These are phyloP conservation scores for Claviceps paspali DNA, from an alignment of 2,329 filamentous ascomycete species.

Conservation along the genomic window DNA sequence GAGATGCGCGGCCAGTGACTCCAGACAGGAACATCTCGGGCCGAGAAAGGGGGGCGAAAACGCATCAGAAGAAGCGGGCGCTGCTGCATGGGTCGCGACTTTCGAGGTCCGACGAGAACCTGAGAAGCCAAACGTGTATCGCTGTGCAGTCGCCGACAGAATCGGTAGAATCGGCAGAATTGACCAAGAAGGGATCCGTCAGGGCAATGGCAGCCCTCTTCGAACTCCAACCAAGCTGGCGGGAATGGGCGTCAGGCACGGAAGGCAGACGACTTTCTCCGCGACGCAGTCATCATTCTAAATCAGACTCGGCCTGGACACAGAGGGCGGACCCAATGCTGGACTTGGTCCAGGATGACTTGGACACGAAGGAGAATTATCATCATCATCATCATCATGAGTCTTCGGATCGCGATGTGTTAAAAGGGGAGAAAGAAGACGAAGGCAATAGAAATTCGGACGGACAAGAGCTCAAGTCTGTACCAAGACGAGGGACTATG, in stretches of 20 bases:
- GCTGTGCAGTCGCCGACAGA: constrained; percentile 2
- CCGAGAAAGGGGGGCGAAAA: not conserved
- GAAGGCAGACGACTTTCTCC: not conserved
- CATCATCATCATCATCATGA: not conserved
- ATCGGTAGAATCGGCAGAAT: constrained; percentile 9
- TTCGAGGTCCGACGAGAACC: constrained; percentile 7
- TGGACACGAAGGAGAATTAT: not conserved
- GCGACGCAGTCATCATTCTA: constrained; percentile 2
- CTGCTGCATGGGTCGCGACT: constrained; percentile 5
- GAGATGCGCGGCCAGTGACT: not conserved
- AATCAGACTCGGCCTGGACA: constrained; percentile 5
- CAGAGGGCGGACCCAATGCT: not conserved
- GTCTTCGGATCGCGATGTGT: not conserved
- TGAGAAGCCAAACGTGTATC: constrained; percentile 3
- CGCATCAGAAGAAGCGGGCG: constrained; percentile 1
- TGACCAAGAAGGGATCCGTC: constrained; percentile 20
- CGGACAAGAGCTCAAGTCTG: constrained; percentile 6
- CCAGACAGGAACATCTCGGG: not conserved
- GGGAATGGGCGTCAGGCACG: not conserved
- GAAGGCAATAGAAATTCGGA: not conserved
- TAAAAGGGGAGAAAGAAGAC: not conserved
- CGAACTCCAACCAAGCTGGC: constrained; percentile 18
- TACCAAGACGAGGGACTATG: constrained; percentile 23
- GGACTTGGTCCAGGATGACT: not conserved
- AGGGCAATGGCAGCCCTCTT: constrained; percentile 38